These are phyloP conservation scores for Sarocladium strictum DNA, from an alignment of 2,329 filamentous ascomycete species.

Conservation along the genomic window DNA sequence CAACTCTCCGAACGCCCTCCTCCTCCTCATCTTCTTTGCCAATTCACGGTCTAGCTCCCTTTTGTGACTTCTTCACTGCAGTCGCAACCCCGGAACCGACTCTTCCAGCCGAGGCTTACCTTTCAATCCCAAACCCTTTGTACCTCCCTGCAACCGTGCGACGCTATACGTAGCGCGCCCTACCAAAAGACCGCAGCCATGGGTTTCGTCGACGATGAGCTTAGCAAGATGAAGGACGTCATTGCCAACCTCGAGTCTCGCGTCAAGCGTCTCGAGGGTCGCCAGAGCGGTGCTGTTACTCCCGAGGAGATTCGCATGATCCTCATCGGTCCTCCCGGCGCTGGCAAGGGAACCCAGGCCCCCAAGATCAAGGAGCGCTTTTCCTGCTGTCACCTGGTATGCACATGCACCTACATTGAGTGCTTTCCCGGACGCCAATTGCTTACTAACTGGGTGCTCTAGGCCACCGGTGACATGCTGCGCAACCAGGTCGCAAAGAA, in stretches of 20 bases:
- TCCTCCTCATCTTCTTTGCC: neutral
- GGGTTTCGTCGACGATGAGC: conserved; percentile 81
- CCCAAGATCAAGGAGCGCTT: conserved; percentile 98
- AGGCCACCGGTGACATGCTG: conserved; percentile 99
- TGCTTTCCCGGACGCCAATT: conserved; percentile 12
- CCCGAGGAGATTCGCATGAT: conserved; percentile 83
- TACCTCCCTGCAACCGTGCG: conserved; percentile 4
- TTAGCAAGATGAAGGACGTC: conserved; percentile 78
- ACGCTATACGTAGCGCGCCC: conserved; percentile 11
- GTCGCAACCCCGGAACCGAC: conserved; percentile 3
- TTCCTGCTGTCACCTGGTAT: conserved; percentile 91
- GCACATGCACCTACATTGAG: conserved; percentile 22
- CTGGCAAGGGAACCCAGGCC: conserved; percentile 98
- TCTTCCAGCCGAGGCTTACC: too few species aligned
- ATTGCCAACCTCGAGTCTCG: conserved; percentile 79
- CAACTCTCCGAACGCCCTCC: neutral
- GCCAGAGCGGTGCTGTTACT: conserved; percentile 45
- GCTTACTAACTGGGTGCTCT: conserved; percentile 1
- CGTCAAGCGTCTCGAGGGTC: conserved; percentile 72
- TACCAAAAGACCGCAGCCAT: conserved; percentile 48
- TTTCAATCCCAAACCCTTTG: neutral
- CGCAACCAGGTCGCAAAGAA: conserved; percentile 97
- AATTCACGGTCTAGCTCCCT: neutral
- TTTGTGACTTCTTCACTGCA: conserved; percentile 10
- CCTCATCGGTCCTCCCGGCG: conserved; percentile 93